Evolutionary conservation across 2,329 filamentous ascomycete genomes (phyloP), one percentile per base, ranked within the genome.

Genomic region (Dactylonectria macrodidyma): DNA sequence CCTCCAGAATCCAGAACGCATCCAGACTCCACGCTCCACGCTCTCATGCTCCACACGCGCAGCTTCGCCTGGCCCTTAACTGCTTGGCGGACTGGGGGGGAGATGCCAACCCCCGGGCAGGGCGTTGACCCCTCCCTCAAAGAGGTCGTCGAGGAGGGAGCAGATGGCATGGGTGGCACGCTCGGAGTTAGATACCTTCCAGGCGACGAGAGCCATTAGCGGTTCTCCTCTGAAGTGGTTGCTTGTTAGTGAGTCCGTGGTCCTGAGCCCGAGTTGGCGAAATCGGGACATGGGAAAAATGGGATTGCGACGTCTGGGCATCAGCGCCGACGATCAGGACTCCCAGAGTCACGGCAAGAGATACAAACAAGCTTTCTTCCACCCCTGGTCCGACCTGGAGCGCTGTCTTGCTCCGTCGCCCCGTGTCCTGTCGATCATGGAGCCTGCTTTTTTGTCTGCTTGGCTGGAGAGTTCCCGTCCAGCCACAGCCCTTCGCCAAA

Each of bases 1-100:
- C 58, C 58, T 65, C 56, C 56, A 65, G 33, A 44, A 55, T 60
- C 62, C 62, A 60, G 51, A 60, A 60, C 59, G 51, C 62, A 61
- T n/a, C 41, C 41, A 56, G 14, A 46, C 57, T 52, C 57, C 57
- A 57, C 46, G 59, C 62, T 38, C 38, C 30, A 55, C 19, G 50
- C 56, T 60, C 56, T 38, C 26, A 48, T 30, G 50, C 57, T 57
- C 57, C 62, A 65, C 62, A 65, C 62, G 33, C 57, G 62, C 55
- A 22, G 62, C 62, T 44, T 56, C 50, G 48, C 48, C 58, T 30
- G n/a, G 41, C 19, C 16, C n/a, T 47, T 38, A 41, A 19, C 33
- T 22, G 34, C 33, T 60, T 52, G 47, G 47, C 34, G 24, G 7
- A 38, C 33, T 24, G 22, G 34, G 57, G 46, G 8, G 4, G 7